Conservation (phyloP, 169 alveolate genomes). For the Plasmodium gonderi region DNA sequence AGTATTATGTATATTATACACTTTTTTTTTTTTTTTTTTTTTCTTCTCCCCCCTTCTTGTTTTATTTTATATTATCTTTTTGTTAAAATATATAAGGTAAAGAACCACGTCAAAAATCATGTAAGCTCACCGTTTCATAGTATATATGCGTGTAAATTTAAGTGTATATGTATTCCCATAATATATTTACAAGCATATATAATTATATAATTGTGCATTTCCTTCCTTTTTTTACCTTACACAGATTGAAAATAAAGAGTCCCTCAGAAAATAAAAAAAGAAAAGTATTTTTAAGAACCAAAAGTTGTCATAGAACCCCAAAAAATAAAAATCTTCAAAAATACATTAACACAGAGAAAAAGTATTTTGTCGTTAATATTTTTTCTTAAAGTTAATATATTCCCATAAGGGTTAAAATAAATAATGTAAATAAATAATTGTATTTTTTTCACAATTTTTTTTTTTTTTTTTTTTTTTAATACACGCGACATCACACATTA, state of each 20-base stretch:
- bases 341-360: neutral
- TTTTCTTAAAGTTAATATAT: neutral
- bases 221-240: neutral
- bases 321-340: neutral
- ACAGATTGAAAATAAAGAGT: neutral
- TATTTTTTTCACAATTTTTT: too few relatives aligned
- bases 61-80: neutral
- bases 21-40: neutral
- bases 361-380: neutral
- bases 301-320: neutral
- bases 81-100: neutral
- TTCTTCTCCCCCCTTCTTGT: too few relatives aligned
- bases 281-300: conserved; percentile 5
- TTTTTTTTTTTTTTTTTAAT: neutral
- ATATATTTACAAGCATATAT: neutral
- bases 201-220: neutral
- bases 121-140: neutral
- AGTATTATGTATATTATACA: neutral
- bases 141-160: neutral
- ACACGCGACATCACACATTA: neutral
- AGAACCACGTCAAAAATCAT: neutral
- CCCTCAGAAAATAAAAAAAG: neutral
- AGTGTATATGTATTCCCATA: neutral
- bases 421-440: too few relatives aligned
- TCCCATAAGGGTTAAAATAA: neutral